Percentiles rank a stretch among this genome's conserved stretches.
These are phyloP conservation scores for Hypoxylon sp. DNA, from an alignment of 2,329 filamentous ascomycete genomes.

Conservation along the genomic window DNA sequence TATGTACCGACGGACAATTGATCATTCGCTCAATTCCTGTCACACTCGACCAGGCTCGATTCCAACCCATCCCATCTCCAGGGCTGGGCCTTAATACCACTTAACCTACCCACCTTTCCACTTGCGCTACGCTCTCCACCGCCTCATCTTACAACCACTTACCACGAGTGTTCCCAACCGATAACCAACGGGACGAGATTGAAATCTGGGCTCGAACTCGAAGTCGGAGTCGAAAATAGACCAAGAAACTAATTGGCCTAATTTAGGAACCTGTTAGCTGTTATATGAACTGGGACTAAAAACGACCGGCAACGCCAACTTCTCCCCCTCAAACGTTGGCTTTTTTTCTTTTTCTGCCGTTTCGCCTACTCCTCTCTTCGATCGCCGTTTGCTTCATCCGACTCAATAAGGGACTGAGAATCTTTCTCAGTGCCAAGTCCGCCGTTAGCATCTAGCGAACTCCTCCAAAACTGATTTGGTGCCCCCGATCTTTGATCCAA, in stretches of 20 bases:
- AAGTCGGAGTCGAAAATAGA: conserved; percentile 22
- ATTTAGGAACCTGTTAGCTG: conserved; percentile 23
- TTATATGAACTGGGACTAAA: conserved; percentile 24
- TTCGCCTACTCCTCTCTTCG: conserved; percentile 6
- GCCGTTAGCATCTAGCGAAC: conserved; percentile 31
- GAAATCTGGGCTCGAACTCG: background rate
- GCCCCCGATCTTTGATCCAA: conserved; percentile 38
- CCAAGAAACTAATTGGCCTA: conserved; percentile 28
- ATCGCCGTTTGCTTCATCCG: conserved; percentile 30
- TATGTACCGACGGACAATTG: conserved; percentile 34
- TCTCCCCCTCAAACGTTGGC: conserved; percentile 9
- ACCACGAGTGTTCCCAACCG: conserved; percentile 19
- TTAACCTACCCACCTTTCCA: conserved; percentile 14
- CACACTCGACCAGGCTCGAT: conserved; percentile 14
- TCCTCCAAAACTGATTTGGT: conserved; percentile 17
- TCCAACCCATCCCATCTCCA: conserved; percentile 11
- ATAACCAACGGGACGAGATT: conserved; percentile 25
- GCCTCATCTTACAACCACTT: conserved; percentile 19
- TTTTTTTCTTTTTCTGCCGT: conserved; percentile 20
- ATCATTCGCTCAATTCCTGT: conserved; percentile 34
- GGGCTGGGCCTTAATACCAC: conserved; percentile 3
- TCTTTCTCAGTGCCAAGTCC: conserved; percentile 28
- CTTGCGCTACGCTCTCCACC: conserved; percentile 17
- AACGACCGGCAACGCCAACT: conserved; percentile 12
- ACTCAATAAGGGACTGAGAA: conserved; percentile 22